These are phyloP conservation scores for Vinca major DNA, from an alignment of 305 asterid species.

Conservation along the genomic window DNA sequence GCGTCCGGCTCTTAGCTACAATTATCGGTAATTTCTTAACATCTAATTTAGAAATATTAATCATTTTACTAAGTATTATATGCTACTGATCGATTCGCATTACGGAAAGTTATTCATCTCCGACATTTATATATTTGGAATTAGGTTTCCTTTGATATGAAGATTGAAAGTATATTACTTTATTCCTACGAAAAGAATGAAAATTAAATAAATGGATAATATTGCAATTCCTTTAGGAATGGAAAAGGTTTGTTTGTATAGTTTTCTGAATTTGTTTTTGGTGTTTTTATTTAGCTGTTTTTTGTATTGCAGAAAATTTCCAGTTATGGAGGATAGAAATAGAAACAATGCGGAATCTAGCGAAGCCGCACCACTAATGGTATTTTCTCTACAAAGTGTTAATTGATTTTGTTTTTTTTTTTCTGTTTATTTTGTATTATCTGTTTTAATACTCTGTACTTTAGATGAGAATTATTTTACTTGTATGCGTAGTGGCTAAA, in stretches of 20 bases:
- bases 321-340: conserved; percentile 34
- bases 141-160: neutral
- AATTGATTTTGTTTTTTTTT: neutral
- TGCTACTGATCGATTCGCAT: neutral
- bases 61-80: neutral
- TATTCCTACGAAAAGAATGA: neutral
- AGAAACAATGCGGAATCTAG: conserved; percentile 28
- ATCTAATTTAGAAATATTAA: neutral
- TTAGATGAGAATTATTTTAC: neutral
- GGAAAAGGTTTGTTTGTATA: neutral
- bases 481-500: neutral
- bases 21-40: neutral
- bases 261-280: neutral
- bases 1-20: neutral
- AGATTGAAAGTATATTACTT: no score
- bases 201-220: neutral
- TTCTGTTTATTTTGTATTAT: neutral
- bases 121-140: neutral
- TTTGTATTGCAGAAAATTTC: neutral
- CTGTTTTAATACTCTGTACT: neutral
- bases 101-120: neutral
- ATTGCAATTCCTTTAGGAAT: neutral
- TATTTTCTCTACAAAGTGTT: conserved; percentile 7
- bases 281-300: neutral
- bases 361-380: conserved; percentile 28